Evolutionary conservation across 2,329 filamentous ascomycete genomes (phyloP), one percentile per base, ranked within the genome.

Genomic region (Nigrospora osmanthi): DNA sequence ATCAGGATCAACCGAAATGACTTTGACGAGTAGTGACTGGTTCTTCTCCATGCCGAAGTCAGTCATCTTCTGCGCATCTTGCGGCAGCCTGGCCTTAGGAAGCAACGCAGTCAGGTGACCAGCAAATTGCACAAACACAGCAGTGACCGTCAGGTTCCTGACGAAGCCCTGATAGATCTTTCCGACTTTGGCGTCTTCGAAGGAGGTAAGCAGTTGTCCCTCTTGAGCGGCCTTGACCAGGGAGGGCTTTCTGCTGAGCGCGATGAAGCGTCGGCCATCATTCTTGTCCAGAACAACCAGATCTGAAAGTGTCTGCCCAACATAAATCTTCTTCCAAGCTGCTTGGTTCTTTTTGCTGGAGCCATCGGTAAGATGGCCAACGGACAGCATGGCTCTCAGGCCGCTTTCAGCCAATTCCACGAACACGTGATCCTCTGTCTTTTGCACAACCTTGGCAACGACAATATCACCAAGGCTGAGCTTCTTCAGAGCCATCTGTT

Each of bases 211-310:
- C 12, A 97, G 73, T 43, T 75, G 80, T n/a, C 79, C 78, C 16
- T 84, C 73, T 61, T 85, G 83, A 41, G 83, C 77, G 42, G 85
- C 89, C 54, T 85, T 80, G 47, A 95, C 72, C 23, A 98, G 71
- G 57, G 83, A 89, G 33, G 87, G 82, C 66, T 96, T 96, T 63
- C 87, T 86, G 3, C 86, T 87, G 4, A 98, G 70, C 11, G 81
- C 76, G 45, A 96, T 79, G 35, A 85, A 78, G 40, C 83, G 81
- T 45, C 87, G 87, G 48, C 82, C 78, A 51, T 89, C 81, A 49
- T 89, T 78, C 64, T 95, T 95, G 55, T 89, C 82, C n/a, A 98
- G 68, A 13, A 97, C 80, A 34, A 94, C 71, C n/a, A 98, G 71
- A 43, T 93, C 83, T 15, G 81, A 78, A 38, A 98, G 68, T 23